These are phyloP conservation scores for Acer saccharum DNA, from an alignment of 345 rosid genomes.

Conservation along the genomic window DNA sequence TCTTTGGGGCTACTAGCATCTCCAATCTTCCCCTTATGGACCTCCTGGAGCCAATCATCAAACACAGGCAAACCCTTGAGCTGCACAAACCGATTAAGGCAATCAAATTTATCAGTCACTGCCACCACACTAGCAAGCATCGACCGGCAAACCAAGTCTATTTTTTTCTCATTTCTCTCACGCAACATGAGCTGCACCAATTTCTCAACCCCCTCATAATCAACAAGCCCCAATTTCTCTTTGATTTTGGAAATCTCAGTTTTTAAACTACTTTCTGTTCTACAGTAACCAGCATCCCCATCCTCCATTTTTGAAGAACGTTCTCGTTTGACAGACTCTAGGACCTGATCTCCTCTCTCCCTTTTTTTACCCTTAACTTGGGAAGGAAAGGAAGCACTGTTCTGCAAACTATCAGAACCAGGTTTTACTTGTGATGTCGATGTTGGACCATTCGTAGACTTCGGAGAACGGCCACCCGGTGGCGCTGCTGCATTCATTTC, in stretches of 20 bases:
- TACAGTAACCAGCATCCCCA: slow-evolving; percentile 51
- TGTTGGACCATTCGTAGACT: slow-evolving; percentile 71
- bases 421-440: slow-evolving; percentile 72
- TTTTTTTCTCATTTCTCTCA: slow-evolving; percentile 68
- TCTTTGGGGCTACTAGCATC: slow-evolving; percentile 69
- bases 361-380: slow-evolving; percentile 90
- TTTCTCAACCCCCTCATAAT: slow-evolving; percentile 75
- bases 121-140: slow-evolving; percentile 78
- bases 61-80: slow-evolving; percentile 78
- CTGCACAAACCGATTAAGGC: slow-evolving; percentile 79
- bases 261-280: slow-evolving; percentile 57
- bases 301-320: slow-evolving; percentile 62
- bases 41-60: slow-evolving; percentile 98
- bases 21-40: slow-evolving; percentile 84
- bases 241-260: slow-evolving; percentile 73
- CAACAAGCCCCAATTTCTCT: slow-evolving; percentile 79
- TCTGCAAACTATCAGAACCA: slow-evolving; percentile 67
- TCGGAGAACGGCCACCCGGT: slow-evolving; percentile 84
- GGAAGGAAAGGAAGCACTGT: slow-evolving; percentile 55
- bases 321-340: slow-evolving; percentile 71
- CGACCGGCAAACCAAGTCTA: slow-evolving; percentile 62
- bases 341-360: slow-evolving; percentile 78
- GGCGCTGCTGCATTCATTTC: slow-evolving; percentile 86
- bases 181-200: slow-evolving; percentile 76
- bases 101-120: slow-evolving; percentile 77